phyloP scores from a whole-genome alignment of 352 stramenopile species.

The Phytopythium litorale region DNA sequence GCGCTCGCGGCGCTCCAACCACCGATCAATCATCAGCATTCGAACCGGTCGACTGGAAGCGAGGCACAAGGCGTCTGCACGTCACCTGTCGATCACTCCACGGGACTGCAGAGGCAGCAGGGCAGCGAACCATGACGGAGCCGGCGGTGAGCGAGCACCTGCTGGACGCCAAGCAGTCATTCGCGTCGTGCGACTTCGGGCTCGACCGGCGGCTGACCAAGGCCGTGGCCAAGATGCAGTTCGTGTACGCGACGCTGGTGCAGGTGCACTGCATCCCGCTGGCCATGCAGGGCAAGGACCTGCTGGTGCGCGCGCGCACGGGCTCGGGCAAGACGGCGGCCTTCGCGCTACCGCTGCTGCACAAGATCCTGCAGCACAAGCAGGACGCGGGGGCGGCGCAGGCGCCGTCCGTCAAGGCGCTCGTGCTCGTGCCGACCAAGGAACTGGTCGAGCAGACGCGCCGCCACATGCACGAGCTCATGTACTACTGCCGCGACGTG shows the following conservation, averaged over 20 bases:
- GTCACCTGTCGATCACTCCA: not conserved
- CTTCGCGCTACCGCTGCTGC: conserved; percentile 90
- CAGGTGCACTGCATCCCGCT: conserved; percentile 94
- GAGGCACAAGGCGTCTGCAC: not conserved
- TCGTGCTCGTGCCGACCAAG: conserved; percentile 97
- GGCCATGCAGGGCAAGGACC: conserved; percentile 90
- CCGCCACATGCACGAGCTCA: conserved; percentile 89
- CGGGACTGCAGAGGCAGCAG: not conserved
- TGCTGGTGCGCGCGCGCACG: conserved; percentile 91
- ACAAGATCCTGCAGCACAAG: conserved; percentile 90
- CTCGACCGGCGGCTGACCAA: conserved; percentile 92
- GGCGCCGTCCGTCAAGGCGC: conserved; percentile 58
- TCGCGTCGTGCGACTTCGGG: conserved; percentile 80
- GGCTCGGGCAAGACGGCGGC: conserved; percentile 94
- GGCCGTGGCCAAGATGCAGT: conserved; percentile 90
- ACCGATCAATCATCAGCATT: conserved; percentile 9
- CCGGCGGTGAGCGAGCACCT: conserved; percentile 61
- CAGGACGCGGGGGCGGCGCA: conserved; percentile 31
- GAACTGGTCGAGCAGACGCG: conserved; percentile 97
- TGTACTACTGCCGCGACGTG: conserved; percentile 96
- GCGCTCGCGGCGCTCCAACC: conserved; percentile 10
- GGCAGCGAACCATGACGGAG: conserved; percentile 6
- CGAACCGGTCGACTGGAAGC: conserved; percentile 9
- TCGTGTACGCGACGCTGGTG: conserved; percentile 93
- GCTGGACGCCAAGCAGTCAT: conserved; percentile 75